Base-by-base conservation (phyloP, 2,329 filamentous ascomycete genomes). In the Clarireedia paspali region DNA sequence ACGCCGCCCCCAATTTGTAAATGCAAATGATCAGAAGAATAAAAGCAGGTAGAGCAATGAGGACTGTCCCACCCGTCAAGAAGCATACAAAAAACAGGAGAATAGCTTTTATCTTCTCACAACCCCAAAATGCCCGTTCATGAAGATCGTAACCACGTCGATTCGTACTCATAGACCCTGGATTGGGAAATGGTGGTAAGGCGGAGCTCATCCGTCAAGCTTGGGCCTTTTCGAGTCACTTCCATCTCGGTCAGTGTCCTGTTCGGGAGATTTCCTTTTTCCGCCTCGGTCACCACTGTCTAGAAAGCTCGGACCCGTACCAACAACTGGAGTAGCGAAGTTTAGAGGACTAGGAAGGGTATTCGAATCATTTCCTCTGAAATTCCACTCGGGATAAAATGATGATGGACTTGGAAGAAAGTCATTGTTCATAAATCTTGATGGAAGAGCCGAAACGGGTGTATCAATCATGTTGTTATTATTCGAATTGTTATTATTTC, bases 371-470 rank as follows among this genome's bases (percentile, higher is more conserved):
- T 56, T 76, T 70, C 79, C 70, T 70, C 84, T 68, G 15, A 89
- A 91, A 62, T 87, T 85, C 91, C 91, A 96, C 60, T 95, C 91
- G 0, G 88, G 85, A 67, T 95, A 97, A 73, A 97, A 96, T 62
- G 84, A 90, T 61, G 88, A 95, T 0, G 94, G 94, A 55, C 89
- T 95, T 0, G 94, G 91, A 15, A 97, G 77, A 53, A 96, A 84
- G 38, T 91, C 89, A 62, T 88, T 89, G 57, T 85, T 87, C 64
- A 97, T 85, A 70, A 97, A 96, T 42, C 92, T 84, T 50, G 89
- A 95, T 0, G 94, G 94, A 10, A 99, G 77, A 3, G 92, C 91
- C 2, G 91, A 96, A n/a, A 95, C 91, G 0, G 94, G 94, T 0
- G 94, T 94, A 67, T 94, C 85, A 47, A 83, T 85, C 60, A 77